Conservation (phyloP, 257 asterid species). For the Solanum appendiculatum region DNA sequence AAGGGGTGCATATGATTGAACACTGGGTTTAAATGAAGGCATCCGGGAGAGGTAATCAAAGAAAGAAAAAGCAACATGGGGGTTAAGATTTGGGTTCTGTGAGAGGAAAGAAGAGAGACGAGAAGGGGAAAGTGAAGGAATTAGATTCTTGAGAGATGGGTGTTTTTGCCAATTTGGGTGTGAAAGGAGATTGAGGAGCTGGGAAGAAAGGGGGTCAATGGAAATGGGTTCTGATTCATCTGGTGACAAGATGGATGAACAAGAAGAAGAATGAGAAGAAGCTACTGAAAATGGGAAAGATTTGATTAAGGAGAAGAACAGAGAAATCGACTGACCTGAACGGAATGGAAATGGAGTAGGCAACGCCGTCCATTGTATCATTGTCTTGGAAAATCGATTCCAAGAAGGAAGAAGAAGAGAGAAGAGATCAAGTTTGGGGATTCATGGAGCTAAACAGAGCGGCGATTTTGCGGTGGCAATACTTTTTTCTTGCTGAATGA, state of each 20-base stretch:
- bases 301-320: neutral
- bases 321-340: neutral
- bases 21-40: constrained; percentile 46
- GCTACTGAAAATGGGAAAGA: neutral
- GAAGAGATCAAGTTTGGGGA: neutral
- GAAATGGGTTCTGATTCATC: neutral
- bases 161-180: constrained; percentile 59
- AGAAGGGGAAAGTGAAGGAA: constrained; percentile 44
- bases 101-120: constrained; percentile 39
- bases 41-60: constrained; percentile 32
- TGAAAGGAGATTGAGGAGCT: constrained; percentile 35
- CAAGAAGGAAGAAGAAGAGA: neutral
- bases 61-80: constrained; percentile 39
- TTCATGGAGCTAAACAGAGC: neutral
- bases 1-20: constrained; percentile 35
- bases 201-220: constrained; percentile 20
- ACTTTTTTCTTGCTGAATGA: neutral
- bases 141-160: constrained; percentile 37
- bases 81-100: constrained; percentile 46
- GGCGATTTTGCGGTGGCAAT: neutral
- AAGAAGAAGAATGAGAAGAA: neutral
- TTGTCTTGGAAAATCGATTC: neutral
- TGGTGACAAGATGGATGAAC: neutral
- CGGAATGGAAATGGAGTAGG: neutral
- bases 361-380: neutral